Base-by-base conservation (phyloP, 257 asterid species). In the Euphrasia confusa region DNA sequence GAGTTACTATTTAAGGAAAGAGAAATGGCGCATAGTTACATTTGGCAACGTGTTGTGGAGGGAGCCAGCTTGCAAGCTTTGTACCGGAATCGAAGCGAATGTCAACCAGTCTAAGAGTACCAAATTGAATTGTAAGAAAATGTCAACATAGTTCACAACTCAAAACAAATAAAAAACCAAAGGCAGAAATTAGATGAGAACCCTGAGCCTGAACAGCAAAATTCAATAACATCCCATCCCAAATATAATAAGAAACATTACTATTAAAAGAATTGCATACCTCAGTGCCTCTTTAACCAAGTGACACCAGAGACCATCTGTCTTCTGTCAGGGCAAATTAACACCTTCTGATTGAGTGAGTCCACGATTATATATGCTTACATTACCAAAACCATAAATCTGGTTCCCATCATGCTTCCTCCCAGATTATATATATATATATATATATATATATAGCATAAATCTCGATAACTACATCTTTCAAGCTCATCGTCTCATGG, bases 391-490 rank as follows among this genome's bases (percentile, higher is more conserved):
- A 10, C 89, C 89, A 64, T 89, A 89, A 55, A 92, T 86, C 70
- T 89, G 99, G 54, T 71, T 83, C 10, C 97, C 99, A 68, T 89
- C 93, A 44, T 86, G 95, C 68, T 77, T 80, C 69, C 97, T 80
- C 39, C 95, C 95, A 32, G 94, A 91, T 74, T 92, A 80, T 26
- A 87, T 81, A 68, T 74, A 80, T 13, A 69, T 72, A 12, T 74
- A 80, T 13, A 69, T 92, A 80, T 26, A 87, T 81, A 68, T 74
- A 80, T 13, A 69, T 72, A 12, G 90, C 90, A 72, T 80, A 77
- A 32, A 69, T 12, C 72, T 80, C 90, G 10, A 76, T 67, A 32
- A 78, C n/a, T n/a, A n/a, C 84, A 63, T 83, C 90, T 68, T 78
- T 83, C 81, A 80, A 66, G 66, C 78, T 80, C 81, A 83, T 71